A percentile compares a stretch with the other conserved stretches of the same genome.
phyloP scores from a whole-genome alignment of 495 filamentous ascomycete species.

The Annulohypoxylon nitens region DNA sequence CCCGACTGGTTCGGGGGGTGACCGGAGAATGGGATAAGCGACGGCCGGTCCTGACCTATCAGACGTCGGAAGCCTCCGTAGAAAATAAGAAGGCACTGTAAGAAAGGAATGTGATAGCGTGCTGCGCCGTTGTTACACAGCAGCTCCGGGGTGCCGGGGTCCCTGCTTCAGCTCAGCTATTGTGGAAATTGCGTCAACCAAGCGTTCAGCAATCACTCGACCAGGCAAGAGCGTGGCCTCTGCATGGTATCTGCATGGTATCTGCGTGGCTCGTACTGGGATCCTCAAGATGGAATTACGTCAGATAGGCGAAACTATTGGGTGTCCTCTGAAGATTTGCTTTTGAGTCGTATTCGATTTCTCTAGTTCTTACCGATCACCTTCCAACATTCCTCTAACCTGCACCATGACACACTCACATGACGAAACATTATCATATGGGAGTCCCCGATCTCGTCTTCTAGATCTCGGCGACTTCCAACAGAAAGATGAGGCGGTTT shows the following conservation, averaged over 20 bases:
- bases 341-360: conserved; percentile 9
- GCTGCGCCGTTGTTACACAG: conserved; percentile 4
- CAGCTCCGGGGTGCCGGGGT: background rate
- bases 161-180: background rate
- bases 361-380: conserved; percentile 13
- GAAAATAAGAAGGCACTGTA: background rate
- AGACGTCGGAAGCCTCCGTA: background rate
- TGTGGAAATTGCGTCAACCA: background rate
- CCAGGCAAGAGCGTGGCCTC: background rate
- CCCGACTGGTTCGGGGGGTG: conserved; percentile 1
- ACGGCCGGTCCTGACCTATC: background rate
- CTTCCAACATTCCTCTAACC: background rate
- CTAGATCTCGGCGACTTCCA: background rate
- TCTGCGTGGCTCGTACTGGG: background rate
- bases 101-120: background rate
- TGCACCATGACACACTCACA: background rate
- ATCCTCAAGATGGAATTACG: background rate
- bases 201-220: background rate
- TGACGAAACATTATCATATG: conserved; percentile 4
- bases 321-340: background rate
- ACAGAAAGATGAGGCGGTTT: background rate
- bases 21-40: background rate
- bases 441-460: background rate
- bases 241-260: background rate
- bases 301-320: conserved; percentile 5